A percentile compares a stretch with the other conserved stretches of the same genome.
Evolutionary conservation across 2,329 filamentous ascomycete species (phyloP).

Genomic region (Hypoxylon sp.): DNA sequence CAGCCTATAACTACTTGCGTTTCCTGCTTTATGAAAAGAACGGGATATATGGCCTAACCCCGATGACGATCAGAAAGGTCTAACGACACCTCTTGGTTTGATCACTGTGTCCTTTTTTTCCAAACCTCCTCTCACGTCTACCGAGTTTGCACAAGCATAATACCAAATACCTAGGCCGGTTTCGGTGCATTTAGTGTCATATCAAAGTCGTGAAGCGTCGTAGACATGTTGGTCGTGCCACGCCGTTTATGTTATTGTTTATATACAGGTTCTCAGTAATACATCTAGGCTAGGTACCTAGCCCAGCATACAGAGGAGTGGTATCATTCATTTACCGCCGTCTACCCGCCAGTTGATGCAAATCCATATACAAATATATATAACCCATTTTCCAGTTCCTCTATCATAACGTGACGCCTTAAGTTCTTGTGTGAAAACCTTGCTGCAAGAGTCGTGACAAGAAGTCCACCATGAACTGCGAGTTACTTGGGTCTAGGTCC

Average conservation of each 20-base stretch:
- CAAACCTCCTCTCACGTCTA: no score
- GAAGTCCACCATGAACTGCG: constrained; percentile 57
- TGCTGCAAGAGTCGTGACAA: constrained; percentile 53
- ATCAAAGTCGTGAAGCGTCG: no score
- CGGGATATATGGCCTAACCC: neutral
- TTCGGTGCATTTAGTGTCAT: no score
- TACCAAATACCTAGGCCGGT: no score
- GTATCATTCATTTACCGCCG: constrained; percentile 16
- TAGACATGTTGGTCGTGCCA: no score
- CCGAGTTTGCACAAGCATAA: no score
- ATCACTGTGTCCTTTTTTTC: no score
- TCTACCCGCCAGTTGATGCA: neutral
- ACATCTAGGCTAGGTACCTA: no score
- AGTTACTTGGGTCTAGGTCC: constrained; percentile 51
- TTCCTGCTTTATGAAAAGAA: neutral
- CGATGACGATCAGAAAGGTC: no score
- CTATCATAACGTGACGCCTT: constrained; percentile 9
- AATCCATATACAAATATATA: constrained; percentile 14
- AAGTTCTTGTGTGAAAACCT: constrained; percentile 29
- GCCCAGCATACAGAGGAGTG: constrained; percentile 19
- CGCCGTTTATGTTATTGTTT: no score
- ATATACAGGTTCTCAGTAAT: no score
- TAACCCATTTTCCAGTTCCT: constrained; percentile 3
- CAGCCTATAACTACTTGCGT: neutral
- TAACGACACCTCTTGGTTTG: no score